These are phyloP conservation scores for Exophiala mesophila DNA, from an alignment of 2,329 filamentous ascomycete genomes.

Conservation along the genomic window DNA sequence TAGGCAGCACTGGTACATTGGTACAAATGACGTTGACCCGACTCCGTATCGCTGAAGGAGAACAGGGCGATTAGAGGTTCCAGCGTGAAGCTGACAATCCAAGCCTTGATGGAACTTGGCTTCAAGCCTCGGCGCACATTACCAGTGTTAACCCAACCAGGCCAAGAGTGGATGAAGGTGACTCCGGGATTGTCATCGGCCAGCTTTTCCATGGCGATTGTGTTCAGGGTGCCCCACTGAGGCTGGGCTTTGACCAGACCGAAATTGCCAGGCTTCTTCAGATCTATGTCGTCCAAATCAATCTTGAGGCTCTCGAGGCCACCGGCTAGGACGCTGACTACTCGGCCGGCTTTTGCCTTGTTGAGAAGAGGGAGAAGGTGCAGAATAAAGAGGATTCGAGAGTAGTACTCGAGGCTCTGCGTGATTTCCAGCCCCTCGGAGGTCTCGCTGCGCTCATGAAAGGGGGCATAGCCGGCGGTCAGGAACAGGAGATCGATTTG, in stretches of 20 bases:
- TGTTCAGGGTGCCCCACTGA: constrained; percentile 33
- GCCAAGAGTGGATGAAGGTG: constrained; percentile 36
- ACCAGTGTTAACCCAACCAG: constrained; percentile 36
- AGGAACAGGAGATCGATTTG: constrained; percentile 44
- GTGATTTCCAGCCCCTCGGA: constrained; percentile 41
- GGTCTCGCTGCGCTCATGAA: constrained; percentile 36
- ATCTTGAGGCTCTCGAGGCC: constrained; percentile 30
- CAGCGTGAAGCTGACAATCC: constrained; percentile 20
- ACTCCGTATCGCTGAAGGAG: constrained; percentile 32
- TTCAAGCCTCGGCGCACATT: constrained; percentile 28
- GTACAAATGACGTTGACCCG: constrained; percentile 44
- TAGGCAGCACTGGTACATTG: constrained; percentile 34
- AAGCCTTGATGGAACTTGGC: constrained; percentile 21
- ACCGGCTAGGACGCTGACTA: constrained; percentile 35
- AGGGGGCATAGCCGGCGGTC: constrained; percentile 42
- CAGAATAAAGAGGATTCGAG: constrained; percentile 39
- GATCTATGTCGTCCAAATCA: constrained; percentile 33
- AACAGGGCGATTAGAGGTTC: constrained; percentile 22
- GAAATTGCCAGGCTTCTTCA: constrained; percentile 34
- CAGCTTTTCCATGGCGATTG: constrained; percentile 32
- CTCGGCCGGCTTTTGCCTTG: constrained; percentile 28
- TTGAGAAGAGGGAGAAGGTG: constrained; percentile 40
- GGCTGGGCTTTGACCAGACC: constrained; percentile 29
- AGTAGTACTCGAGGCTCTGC: constrained; percentile 41
- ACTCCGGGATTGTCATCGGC: constrained; percentile 31